A percentile compares a stretch with the other conserved stretches of the same genome.
Evolutionary conservation across 371 early-diverging fungal genomes (phyloP).

Genomic region (Hamiltosporidium tvaerminnensis): DNA sequence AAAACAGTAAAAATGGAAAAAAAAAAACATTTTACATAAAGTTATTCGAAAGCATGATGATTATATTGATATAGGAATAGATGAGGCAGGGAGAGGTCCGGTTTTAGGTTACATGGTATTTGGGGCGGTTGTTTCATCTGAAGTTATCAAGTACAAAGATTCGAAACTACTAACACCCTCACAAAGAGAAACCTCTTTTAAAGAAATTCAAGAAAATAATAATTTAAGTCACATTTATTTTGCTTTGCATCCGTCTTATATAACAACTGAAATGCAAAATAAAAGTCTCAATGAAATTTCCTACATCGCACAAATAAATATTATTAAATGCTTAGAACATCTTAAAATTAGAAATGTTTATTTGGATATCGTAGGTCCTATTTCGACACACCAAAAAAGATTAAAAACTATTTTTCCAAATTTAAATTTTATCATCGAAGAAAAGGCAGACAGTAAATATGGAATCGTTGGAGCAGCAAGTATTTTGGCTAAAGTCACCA

Average conservation of each 20-base stretch:
- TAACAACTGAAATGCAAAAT: conserved; percentile 38
- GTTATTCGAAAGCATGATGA: conserved; percentile 1
- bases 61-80: conserved; percentile 46
- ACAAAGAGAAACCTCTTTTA: conserved; percentile 20
- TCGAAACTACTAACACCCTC: conserved; percentile 41
- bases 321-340: conserved; percentile 20
- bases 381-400: not conserved
- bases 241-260: conserved; percentile 33
- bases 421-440: conserved; percentile 64
- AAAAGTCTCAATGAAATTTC: conserved; percentile 49
- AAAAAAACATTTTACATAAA: too few species aligned
- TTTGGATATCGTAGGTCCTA: conserved; percentile 48
- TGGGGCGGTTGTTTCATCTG: conserved; percentile 20
- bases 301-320: conserved; percentile 9
- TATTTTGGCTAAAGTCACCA: conserved; percentile 85
- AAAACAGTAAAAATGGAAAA: too few species aligned
- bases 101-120: conserved; percentile 53
- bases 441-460: conserved; percentile 82
- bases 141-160: conserved; percentile 25
- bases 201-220: conserved; percentile 12
- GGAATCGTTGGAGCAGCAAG: conserved; percentile 91
- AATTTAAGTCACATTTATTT: conserved; percentile 21
- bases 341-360: conserved; percentile 21
- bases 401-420: not conserved
- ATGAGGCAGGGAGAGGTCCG: conserved; percentile 55